phyloP scores from a whole-genome alignment of 768 basidiomycete genomes.

The Boletellus ananiceps region DNA sequence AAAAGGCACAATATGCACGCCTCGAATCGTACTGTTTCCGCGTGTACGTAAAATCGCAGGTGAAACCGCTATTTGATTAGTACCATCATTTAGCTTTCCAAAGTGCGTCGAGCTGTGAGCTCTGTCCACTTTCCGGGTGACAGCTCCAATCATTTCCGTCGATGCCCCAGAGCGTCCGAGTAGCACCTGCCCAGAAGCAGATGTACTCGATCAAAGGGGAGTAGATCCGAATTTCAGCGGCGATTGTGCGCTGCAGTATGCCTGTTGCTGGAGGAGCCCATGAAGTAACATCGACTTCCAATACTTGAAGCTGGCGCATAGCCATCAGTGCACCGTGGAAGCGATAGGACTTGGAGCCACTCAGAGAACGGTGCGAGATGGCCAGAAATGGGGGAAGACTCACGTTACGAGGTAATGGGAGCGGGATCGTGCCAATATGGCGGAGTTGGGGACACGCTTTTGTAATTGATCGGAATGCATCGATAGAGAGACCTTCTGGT shows the following conservation, averaged over 20 bases:
- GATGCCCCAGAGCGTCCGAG: slow-evolving; percentile 27
- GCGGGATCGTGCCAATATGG: slow-evolving; percentile 37
- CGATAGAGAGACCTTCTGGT: slow-evolving; percentile 29
- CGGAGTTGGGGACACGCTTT: slow-evolving; percentile 32
- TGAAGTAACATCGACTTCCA: slow-evolving; percentile 36
- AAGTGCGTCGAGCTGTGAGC: slow-evolving; percentile 25
- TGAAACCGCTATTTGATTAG: slow-evolving; percentile 11
- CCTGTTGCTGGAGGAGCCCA: slow-evolving; percentile 33
- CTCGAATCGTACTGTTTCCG: slow-evolving; percentile 10
- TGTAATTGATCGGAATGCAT: slow-evolving; percentile 32
- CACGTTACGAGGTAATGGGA: slow-evolving; percentile 35
- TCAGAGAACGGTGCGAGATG: slow-evolving; percentile 19
- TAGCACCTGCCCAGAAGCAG: slow-evolving; percentile 32
- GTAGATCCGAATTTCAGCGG: slow-evolving; percentile 37
- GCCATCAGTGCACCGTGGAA: slow-evolving; percentile 34
- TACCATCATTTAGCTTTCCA: slow-evolving; percentile 26
- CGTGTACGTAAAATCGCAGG: slow-evolving; percentile 27
- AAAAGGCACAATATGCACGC: slow-evolving; percentile 21
- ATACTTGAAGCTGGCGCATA: slow-evolving; percentile 30
- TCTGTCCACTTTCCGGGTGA: slow-evolving; percentile 25
- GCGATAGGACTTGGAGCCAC: slow-evolving; percentile 26
- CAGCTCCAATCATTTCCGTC: slow-evolving; percentile 35
- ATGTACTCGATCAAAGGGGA: slow-evolving; percentile 32
- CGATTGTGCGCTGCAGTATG: slow-evolving; percentile 33
- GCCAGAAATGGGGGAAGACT: slow-evolving; percentile 13